Evolutionary conservation across 139 green algal genomes (phyloP).

Genomic region (Picochlorum sp.): DNA sequence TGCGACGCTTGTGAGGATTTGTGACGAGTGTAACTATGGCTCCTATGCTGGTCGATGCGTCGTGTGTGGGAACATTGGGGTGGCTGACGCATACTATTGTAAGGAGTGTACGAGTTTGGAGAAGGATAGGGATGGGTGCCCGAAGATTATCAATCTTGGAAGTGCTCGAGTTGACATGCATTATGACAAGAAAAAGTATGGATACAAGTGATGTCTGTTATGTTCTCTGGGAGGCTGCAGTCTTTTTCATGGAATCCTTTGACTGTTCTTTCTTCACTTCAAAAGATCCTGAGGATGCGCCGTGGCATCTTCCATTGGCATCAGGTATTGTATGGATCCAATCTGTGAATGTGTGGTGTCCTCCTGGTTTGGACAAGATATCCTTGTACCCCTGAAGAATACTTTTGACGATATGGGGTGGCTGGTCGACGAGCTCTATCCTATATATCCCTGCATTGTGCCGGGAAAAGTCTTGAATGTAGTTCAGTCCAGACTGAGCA

Average conservation of each 20-base stretch:
- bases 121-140: slow-evolving; percentile 97
- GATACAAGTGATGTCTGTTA: not conserved
- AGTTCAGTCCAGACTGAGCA: slow-evolving; percentile 40
- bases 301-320: slow-evolving; percentile 38
- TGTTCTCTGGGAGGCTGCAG: slow-evolving; percentile 13
- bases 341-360: not conserved
- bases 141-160: slow-evolving; percentile 98
- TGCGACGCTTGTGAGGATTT: slow-evolving; percentile 91
- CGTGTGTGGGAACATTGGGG: slow-evolving; percentile 88
- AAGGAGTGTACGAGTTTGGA: slow-evolving; percentile 97
- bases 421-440: slow-evolving; percentile 78
- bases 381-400: slow-evolving; percentile 57
- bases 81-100: slow-evolving; percentile 99
- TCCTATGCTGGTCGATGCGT: slow-evolving; percentile 91
- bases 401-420: slow-evolving; percentile 34
- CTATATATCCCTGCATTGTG: slow-evolving; percentile 29
- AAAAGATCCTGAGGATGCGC: slow-evolving; percentile 43
- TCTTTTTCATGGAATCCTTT: slow-evolving; percentile 25
- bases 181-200: slow-evolving; percentile 62
- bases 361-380: not conserved
- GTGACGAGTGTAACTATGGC: slow-evolving; percentile 99
- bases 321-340: slow-evolving; percentile 35
- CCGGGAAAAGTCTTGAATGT: slow-evolving; percentile 12
- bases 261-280: slow-evolving; percentile 25
- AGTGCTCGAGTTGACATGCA: slow-evolving; percentile 90